A percentile compares a stretch with the other conserved stretches of the same genome.
These are phyloP conservation scores for Climacium dendroides DNA, from an alignment of 225 moss, liverwort and hornwort species.

Conservation along the genomic window DNA sequence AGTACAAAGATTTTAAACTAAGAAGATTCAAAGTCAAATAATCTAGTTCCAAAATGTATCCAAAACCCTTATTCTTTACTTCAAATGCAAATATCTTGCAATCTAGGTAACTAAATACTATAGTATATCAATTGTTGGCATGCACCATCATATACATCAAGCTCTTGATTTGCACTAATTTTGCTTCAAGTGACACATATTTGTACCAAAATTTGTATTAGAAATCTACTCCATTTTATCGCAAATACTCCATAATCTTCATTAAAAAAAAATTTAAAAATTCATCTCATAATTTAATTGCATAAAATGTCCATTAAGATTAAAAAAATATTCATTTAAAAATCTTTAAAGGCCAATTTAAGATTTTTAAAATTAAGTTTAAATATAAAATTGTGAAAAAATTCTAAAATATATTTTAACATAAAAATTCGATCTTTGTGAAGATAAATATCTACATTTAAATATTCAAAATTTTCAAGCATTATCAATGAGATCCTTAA, in stretches of 20 bases:
- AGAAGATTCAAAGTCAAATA: neutral
- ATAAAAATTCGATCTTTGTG: fast-evolving
- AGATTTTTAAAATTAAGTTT: neutral
- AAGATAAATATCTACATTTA: no score
- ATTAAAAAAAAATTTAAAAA: no score
- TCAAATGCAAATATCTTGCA: neutral
- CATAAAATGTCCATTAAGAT: no score
- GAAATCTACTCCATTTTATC: no score
- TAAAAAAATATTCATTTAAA: neutral
- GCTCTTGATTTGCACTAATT: neutral
- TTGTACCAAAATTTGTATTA: neutral
- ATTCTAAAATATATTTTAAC: neutral
- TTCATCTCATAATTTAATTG: fast-evolving
- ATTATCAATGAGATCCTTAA: neutral
- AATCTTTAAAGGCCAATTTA: neutral
- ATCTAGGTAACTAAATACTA: neutral
- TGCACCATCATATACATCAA: neutral
- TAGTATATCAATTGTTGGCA: neutral
- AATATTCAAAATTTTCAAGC: neutral
- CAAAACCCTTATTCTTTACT: neutral
- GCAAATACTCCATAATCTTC: neutral
- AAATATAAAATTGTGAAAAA: neutral
- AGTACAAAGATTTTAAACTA: neutral
- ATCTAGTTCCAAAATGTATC: neutral
- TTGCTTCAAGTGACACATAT: neutral